Evolutionary conservation across 2,329 filamentous ascomycete genomes (phyloP), one percentile per base, ranked within the genome.

Genomic region (Ophiobolus disseminans): DNA sequence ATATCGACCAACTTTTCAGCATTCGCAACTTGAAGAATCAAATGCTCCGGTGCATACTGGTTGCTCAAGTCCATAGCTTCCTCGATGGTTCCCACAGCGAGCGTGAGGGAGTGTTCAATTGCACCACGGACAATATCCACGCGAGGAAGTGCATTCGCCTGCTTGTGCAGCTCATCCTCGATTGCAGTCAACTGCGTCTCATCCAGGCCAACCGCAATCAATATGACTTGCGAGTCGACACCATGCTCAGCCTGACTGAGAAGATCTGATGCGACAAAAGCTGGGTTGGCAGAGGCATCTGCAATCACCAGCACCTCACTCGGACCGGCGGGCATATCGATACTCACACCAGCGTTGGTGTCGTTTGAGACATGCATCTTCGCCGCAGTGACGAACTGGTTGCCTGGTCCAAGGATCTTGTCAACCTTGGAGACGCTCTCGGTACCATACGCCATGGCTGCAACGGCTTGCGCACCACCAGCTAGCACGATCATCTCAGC

Each of bases 351-450:
- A 10, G 94, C 94, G 51, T 91, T 95, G 35, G 94, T 97, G 72
- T 99, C 94, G 74, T 99, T 99, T 75, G 88, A 90, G 34, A 99
- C 94, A 63, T 92, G 83, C 94, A 99, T 99, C 83, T 99, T 99
- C 42, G 90, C 94, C 0, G 94, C 94, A 0, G 94, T 99, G 31
- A 99, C 94, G 69, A 97, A 99, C 74, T 97, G 94, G 76, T 99
- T 99, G 26, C 94, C 94, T 2, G 94, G 94, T 0, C 94, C 94
- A 10, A 97, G 85, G 62, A 99, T 97, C 84, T 99, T 99, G 81
- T 99, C 94, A 6, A 99, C 94, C 79, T 99, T 99, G 73, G 81
- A 90, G 40, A 99, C 86, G 62, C 87, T 93, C 75, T 97, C 89
- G 0, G 94, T 99, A 38, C 94, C 94, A 76, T 99, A 99, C 2